Evolutionary conservation across 305 asterid genomes (phyloP).

Genomic region (Withania somnifera): DNA sequence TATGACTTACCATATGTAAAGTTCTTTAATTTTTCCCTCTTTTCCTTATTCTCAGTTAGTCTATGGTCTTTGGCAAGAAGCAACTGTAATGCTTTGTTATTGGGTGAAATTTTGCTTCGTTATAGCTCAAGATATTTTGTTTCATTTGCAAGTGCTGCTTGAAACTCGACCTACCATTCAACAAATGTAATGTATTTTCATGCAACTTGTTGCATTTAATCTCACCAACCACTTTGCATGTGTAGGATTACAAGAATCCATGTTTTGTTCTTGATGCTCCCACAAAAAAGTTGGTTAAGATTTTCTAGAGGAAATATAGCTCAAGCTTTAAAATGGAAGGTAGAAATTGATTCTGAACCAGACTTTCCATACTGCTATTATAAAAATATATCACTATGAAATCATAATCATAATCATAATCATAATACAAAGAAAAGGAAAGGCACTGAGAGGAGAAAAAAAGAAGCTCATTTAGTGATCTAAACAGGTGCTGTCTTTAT

Average conservation of each 20-base stretch:
- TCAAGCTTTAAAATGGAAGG: neutral
- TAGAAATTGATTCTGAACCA: neutral
- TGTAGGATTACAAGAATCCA: neutral
- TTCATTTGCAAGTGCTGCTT: neutral
- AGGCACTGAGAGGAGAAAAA: neutral
- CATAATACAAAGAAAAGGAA: neutral
- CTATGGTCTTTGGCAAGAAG: neutral
- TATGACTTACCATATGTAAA: neutral
- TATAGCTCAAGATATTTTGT: neutral
- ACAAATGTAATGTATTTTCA: neutral
- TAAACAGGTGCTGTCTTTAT: conserved; percentile 17
- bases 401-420: no score
- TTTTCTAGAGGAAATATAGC: neutral
- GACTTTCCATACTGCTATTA: neutral
- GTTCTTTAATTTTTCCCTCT: neutral
- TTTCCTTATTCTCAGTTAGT: neutral
- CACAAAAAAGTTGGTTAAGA: neutral
- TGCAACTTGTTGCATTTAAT: neutral
- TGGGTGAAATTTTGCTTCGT: neutral
- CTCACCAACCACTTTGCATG: neutral
- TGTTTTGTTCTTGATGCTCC: neutral
- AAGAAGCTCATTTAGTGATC: neutral
- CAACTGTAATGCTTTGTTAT: neutral
- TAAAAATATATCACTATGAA: neutral
- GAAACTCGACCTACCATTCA: neutral